These are phyloP conservation scores for Cryphonectria parasitica DNA, from an alignment of 2,329 filamentous ascomycete species.

Conservation along the genomic window DNA sequence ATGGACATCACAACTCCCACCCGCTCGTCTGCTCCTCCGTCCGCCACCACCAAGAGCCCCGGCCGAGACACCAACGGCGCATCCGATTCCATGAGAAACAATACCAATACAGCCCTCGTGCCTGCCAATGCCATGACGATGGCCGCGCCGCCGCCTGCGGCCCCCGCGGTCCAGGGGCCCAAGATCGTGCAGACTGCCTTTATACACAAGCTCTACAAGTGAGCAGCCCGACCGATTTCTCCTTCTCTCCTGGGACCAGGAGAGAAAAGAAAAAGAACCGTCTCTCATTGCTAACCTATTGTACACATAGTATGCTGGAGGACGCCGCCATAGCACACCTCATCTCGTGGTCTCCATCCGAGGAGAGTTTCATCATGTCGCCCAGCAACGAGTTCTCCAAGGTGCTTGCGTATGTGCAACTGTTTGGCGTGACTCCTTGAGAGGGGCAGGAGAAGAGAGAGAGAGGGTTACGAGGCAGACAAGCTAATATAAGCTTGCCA, in stretches of 20 bases:
- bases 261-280: slow-evolving; percentile 33
- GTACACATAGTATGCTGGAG: slow-evolving; percentile 80
- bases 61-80: slow-evolving; percentile 46
- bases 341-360: slow-evolving; percentile 92
- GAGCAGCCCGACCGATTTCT: slow-evolving; percentile 36
- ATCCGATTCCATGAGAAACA: slow-evolving; percentile 40
- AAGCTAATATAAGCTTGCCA: slow-evolving; percentile 42
- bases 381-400: slow-evolving; percentile 97
- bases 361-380: slow-evolving; percentile 99
- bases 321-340: slow-evolving; percentile 90
- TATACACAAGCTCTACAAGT: slow-evolving; percentile 99
- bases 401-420: slow-evolving; percentile 80
- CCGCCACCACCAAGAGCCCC: slow-evolving; percentile 48
- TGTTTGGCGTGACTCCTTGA: slow-evolving; percentile 26
- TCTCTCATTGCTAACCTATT: slow-evolving; percentile 15
- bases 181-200: slow-evolving; percentile 99
- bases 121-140: slow-evolving; percentile 45
- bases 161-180: slow-evolving; percentile 82
- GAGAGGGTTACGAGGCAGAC: slow-evolving; percentile 10
- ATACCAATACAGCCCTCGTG: slow-evolving; percentile 36
- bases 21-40: slow-evolving; percentile 48
- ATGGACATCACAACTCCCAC: slow-evolving; percentile 65
- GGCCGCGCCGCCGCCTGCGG: slow-evolving; percentile 60
- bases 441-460: neutral
- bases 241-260: neutral